Evolutionary conservation across 805 yeast species (phyloP), one percentile per base, ranked within the genome.

Genomic region (Zygosaccharomyces siamensis): DNA sequence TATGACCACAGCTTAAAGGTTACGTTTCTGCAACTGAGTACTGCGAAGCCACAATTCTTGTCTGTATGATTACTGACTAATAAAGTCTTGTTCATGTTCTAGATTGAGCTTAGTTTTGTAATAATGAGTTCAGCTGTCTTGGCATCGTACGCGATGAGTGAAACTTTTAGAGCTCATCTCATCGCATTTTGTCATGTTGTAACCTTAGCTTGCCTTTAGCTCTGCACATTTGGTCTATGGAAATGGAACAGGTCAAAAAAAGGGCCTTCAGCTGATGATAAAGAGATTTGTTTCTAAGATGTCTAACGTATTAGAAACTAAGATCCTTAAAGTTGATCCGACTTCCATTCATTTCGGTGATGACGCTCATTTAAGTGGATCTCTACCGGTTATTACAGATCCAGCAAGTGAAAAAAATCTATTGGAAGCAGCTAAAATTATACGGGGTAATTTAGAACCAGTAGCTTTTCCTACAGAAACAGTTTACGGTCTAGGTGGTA

Each of bases 401-500:
- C 58, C 71, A n/a, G 63, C 63, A 24, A 83, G 95, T 0, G 67
- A 71, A 49, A 48, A 57, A 8, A 78, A 78, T 50, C 67, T 89
- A 1, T 45, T 66, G 8, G 67, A 67, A 16, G 97, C 97, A 5
- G 82, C 89, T 0, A 57, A 69, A 2, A 67, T 81, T 4, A 66
- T 89, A 4, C 64, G 70, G 14, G 65, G 67, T 2, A 70, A 83
- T 0, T 63, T 75, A 33, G 72, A 80, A 24, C 89, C 84, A 0
- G 89, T 93, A 11, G 98, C 92, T 0, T 90, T 93, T 59, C 99
- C 99, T 1, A 88, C 99, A 0, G 99, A 93, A 63, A 93, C 99
- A 0, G 99, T 93, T 0, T 93, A 93, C 65, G 99, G 99, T 0
- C 74, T 93, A 0, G 99, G 96, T 0, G 99, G 93, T 0, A 84